Evolutionary conservation across 1,284 basidiomycete genomes (phyloP).

Genomic region (Somion occarium): DNA sequence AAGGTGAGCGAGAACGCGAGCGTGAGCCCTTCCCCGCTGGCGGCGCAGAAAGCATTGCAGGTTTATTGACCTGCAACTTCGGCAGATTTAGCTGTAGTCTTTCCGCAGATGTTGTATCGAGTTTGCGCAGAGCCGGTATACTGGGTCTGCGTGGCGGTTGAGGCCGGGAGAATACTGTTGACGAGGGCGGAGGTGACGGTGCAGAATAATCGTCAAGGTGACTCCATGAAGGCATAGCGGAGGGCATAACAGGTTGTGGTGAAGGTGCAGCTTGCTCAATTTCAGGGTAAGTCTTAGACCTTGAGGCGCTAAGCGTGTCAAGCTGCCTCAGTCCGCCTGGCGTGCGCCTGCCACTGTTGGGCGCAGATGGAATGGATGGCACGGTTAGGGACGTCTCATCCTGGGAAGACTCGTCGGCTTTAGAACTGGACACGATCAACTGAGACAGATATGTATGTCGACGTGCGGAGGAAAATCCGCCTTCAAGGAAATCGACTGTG

Average conservation of each 20-base stretch:
- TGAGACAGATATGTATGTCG: slow-evolving; percentile 49
- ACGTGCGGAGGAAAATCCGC: slow-evolving; percentile 59
- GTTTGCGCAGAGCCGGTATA: slow-evolving; percentile 51
- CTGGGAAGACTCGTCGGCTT: slow-evolving; percentile 21
- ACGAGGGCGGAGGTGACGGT: slow-evolving; percentile 64
- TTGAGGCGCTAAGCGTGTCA: slow-evolving; percentile 51
- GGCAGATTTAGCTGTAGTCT: slow-evolving; percentile 41
- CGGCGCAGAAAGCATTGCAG: slow-evolving; percentile 53
- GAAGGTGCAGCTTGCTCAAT: slow-evolving; percentile 46
- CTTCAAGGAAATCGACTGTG: slow-evolving; percentile 59
- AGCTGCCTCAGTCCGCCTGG: slow-evolving; percentile 57
- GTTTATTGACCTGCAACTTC: slow-evolving; percentile 52
- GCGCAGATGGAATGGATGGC: slow-evolving; percentile 11
- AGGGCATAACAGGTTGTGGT: slow-evolving; percentile 35
- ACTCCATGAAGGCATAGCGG: slow-evolving; percentile 24
- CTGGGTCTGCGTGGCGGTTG: slow-evolving; percentile 54
- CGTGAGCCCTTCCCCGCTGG: slow-evolving; percentile 33
- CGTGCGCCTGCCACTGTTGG: slow-evolving; percentile 28
- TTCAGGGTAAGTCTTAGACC: slow-evolving; percentile 48
- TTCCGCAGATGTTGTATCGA: slow-evolving; percentile 57
- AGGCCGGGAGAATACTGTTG: slow-evolving; percentile 50
- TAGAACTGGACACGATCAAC: slow-evolving; percentile 41
- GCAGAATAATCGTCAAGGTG: slow-evolving; percentile 38
- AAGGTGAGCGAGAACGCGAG: slow-evolving; percentile 41
- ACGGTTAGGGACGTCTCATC: slow-evolving; percentile 9